phyloP scores from a whole-genome alignment of 2,329 filamentous ascomycete species.

The Penicillium hordei region DNA sequence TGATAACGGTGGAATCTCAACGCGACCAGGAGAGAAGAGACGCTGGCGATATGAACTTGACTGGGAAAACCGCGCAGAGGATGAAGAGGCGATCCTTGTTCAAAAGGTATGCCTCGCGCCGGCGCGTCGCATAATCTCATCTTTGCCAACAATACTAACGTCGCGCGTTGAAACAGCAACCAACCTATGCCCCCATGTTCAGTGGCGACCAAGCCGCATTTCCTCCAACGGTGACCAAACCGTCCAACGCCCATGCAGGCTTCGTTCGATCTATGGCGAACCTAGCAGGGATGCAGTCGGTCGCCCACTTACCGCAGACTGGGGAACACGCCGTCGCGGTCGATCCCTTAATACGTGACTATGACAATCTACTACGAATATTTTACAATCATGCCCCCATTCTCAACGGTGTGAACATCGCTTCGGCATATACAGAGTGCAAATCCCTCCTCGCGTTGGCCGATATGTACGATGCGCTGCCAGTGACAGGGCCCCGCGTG shows the following conservation, averaged over 20 bases:
- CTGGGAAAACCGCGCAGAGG: constrained; percentile 63
- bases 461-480: constrained; percentile 91
- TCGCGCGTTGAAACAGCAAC: constrained; percentile 26
- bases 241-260: constrained; percentile 59
- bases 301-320: constrained; percentile 51
- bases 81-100: constrained; percentile 83
- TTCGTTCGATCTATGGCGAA: constrained; percentile 91
- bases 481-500: constrained; percentile 82
- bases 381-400: constrained; percentile 91
- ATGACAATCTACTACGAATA: constrained; percentile 91
- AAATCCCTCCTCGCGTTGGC: constrained; percentile 83
- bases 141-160: constrained; percentile 11
- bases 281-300: constrained; percentile 59
- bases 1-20: constrained; percentile 40
- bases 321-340: constrained; percentile 60
- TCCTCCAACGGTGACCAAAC: constrained; percentile 62
- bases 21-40: constrained; percentile 51
- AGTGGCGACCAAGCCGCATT: constrained; percentile 49
- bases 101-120: constrained; percentile 62
- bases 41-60: constrained; percentile 90
- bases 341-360: constrained; percentile 80
- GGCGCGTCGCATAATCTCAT: background rate
- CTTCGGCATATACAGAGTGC: constrained; percentile 89
- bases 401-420: constrained; percentile 83
- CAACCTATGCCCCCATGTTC: constrained; percentile 55